Evolutionary conservation across 192 early-diverging fungal genomes (phyloP).

Genomic region (Coemansia sp.): DNA sequence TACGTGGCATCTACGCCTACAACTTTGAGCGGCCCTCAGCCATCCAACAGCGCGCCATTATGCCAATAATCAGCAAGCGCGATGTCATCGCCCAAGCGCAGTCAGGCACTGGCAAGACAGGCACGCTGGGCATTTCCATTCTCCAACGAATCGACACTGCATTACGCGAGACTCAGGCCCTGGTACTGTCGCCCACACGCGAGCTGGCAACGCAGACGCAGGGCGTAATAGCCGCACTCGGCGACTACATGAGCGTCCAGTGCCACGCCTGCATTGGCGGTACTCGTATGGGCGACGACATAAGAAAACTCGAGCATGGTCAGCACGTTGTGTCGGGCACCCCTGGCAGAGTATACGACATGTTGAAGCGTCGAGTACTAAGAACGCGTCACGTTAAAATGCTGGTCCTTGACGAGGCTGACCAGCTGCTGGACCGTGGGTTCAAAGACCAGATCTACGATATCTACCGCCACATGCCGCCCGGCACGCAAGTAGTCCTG

Average conservation of each 20-base stretch:
- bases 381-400: constrained; percentile 88
- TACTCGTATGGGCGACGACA: constrained; percentile 90
- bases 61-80: constrained; percentile 82
- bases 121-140: constrained; percentile 94
- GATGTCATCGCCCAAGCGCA: constrained; percentile 98
- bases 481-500: constrained; percentile 89
- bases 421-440: constrained; percentile 91
- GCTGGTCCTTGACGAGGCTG: constrained; percentile 97
- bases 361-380: constrained; percentile 88
- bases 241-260: constrained; percentile 97
- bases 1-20: constrained; percentile 98
- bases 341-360: constrained; percentile 95
- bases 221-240: constrained; percentile 86
- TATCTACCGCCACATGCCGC: constrained; percentile 90
- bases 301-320: constrained; percentile 88
- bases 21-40: constrained; percentile 98
- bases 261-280: constrained; percentile 97
- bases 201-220: constrained; percentile 98
- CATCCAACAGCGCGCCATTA: constrained; percentile 98
- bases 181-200: constrained; percentile 93
- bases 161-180: constrained; percentile 87
- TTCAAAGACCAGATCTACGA: constrained; percentile 99
- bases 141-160: constrained; percentile 90
- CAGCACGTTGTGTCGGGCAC: constrained; percentile 95
- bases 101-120: constrained; percentile 99